Evolutionary conservation across 1,284 basidiomycete species (phyloP).

Genomic region (Cutaneotrichosporon cavernicola): DNA sequence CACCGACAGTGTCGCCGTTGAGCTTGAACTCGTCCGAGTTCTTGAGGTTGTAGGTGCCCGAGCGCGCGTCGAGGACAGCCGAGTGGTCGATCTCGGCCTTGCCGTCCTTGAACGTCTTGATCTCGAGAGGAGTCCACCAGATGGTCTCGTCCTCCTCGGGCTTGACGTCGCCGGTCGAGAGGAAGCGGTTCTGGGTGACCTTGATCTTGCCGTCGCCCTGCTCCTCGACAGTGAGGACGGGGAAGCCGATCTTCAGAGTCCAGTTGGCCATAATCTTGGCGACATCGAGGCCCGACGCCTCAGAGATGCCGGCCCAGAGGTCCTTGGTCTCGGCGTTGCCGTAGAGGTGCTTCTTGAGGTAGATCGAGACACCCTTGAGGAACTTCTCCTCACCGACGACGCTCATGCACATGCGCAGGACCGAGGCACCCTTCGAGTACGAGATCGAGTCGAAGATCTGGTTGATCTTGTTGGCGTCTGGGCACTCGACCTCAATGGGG

Average conservation of each 20-base stretch:
- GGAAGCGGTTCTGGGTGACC: conserved; percentile 87
- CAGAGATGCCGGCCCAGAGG: conserved; percentile 83
- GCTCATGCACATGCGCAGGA: conserved; percentile 87
- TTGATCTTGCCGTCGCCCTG: conserved; percentile 63
- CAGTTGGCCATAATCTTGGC: conserved; percentile 85
- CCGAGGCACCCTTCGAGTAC: conserved; percentile 80
- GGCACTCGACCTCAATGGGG: conserved; percentile 89
- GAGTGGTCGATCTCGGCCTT: conserved; percentile 61
- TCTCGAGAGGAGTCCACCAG: conserved; percentile 78
- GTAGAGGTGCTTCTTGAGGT: conserved; percentile 84
- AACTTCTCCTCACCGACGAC: conserved; percentile 88
- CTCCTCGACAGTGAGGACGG: conserved; percentile 84
- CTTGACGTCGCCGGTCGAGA: conserved; percentile 75
- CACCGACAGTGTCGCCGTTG: conserved; percentile 83
- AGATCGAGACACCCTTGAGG: conserved; percentile 82
- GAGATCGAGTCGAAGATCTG: conserved; percentile 86
- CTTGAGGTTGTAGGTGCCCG: conserved; percentile 63
- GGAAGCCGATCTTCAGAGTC: conserved; percentile 87
- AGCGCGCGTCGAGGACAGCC: conserved; percentile 68
- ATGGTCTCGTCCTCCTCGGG: conserved; percentile 85
- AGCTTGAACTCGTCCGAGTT: conserved; percentile 77
- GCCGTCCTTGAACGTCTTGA: conserved; percentile 60
- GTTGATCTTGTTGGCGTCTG: conserved; percentile 80
- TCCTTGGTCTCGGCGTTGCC: conserved; percentile 82
- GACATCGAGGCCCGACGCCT: conserved; percentile 75